Conservation (phyloP, 2,329 filamentous ascomycete species). For the Ilyonectria robusta region DNA sequence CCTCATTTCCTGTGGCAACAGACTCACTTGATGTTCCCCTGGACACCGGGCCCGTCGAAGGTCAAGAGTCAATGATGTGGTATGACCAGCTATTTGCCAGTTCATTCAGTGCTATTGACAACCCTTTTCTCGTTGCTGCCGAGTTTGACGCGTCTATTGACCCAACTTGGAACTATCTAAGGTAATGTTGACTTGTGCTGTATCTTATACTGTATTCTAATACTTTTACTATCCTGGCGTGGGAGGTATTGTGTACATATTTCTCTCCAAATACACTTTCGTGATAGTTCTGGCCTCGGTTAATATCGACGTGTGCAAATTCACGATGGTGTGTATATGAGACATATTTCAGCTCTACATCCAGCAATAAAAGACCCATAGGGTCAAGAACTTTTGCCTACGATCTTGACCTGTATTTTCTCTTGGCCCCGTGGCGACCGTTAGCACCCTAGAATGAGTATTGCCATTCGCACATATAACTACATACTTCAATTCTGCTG, state of each 20-base stretch:
- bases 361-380: too few relatives aligned
- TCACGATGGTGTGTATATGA: too few relatives aligned
- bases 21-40: conserved; percentile 13
- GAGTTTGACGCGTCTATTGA: conserved; percentile 52
- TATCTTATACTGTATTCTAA: neutral
- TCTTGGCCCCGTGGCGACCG: too few relatives aligned
- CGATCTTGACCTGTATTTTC: too few relatives aligned
- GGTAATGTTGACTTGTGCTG: conserved; percentile 21
- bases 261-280: too few relatives aligned
- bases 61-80: conserved; percentile 54
- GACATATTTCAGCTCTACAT: too few relatives aligned
- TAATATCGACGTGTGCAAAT: too few relatives aligned
- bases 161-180: conserved; percentile 50
- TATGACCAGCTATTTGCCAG: conserved; percentile 53
- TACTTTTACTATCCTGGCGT: neutral
- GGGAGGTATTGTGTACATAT: neutral
- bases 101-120: conserved; percentile 53
- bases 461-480: too few relatives aligned
- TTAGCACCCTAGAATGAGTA: too few relatives aligned
- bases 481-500: too few relatives aligned
- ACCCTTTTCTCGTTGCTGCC: conserved; percentile 51
- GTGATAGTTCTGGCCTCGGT: too few relatives aligned
- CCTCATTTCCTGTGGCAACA: neutral
- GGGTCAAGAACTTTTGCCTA: too few relatives aligned
- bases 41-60: conserved; percentile 42